These are phyloP conservation scores for Cryptococcus sp. DNA, from an alignment of 1,284 basidiomycete genomes.

Conservation along the genomic window DNA sequence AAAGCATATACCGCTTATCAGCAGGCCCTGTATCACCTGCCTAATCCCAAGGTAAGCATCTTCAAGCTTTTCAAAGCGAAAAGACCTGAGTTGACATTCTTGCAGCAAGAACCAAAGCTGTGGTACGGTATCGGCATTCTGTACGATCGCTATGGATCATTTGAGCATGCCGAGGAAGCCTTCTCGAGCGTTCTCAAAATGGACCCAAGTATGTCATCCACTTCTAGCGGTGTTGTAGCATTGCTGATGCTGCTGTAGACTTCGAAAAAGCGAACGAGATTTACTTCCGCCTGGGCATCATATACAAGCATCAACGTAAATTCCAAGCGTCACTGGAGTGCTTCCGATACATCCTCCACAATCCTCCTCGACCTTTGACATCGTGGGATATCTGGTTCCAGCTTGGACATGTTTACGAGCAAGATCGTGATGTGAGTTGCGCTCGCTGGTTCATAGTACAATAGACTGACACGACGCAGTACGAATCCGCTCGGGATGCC, in stretches of 20 bases:
- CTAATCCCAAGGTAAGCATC: constrained; percentile 79
- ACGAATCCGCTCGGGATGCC: constrained; percentile 85
- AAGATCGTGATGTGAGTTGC: constrained; percentile 71
- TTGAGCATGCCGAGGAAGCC: constrained; percentile 98
- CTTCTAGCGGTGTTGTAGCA: not conserved
- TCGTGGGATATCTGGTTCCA: constrained; percentile 99
- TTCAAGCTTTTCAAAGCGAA: not conserved
- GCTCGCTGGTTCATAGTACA: constrained; percentile 41
- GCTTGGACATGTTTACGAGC: constrained; percentile 96
- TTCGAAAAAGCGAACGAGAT: constrained; percentile 99
- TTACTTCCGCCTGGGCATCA: constrained; percentile 95
- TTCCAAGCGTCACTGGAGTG: constrained; percentile 81
- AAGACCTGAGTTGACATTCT: constrained; percentile 11
- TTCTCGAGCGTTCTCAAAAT: constrained; percentile 94
- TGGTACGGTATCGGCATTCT: constrained; percentile 99
- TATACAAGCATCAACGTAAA: constrained; percentile 98
- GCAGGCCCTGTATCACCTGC: constrained; percentile 92
- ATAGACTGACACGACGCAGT: constrained; percentile 58
- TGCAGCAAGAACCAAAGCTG: constrained; percentile 87
- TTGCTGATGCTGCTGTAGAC: constrained; percentile 58
- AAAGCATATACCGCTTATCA: constrained; percentile 99
- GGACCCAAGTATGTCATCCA: constrained; percentile 74
- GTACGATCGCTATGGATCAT: constrained; percentile 95
- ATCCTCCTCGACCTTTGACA: constrained; percentile 91
- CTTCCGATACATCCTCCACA: constrained; percentile 94